Conservation (phyloP, 176 grass and related monocot genomes). For the Typha latifolia region DNA sequence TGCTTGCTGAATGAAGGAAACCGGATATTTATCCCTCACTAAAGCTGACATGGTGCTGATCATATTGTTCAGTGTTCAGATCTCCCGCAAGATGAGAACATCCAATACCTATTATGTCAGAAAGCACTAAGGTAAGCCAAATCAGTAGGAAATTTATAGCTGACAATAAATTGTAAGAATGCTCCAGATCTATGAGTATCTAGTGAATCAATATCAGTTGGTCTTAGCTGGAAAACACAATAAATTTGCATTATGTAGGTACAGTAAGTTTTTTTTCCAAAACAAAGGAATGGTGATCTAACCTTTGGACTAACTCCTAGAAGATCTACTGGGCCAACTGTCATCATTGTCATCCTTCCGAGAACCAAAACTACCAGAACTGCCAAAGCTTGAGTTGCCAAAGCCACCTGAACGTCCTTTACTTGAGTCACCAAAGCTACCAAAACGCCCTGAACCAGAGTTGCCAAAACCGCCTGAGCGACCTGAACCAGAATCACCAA, state of each 20-base stretch:
- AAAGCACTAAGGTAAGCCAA: not conserved
- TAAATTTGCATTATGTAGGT: not conserved
- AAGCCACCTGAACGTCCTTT: constrained; percentile 29
- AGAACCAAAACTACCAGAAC: constrained; percentile 10
- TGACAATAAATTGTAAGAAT: not conserved
- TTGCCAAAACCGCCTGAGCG: constrained; percentile 26
- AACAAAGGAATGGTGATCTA: not conserved
- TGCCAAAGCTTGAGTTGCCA: constrained; percentile 26
- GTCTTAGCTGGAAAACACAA: not conserved
- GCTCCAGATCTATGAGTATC: too few relatives aligned
- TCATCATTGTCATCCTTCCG: not conserved
- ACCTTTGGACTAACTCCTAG: constrained; percentile 14
- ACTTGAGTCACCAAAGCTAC: constrained; percentile 20
- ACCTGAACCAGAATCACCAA: constrained; percentile 34
- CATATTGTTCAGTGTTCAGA: not conserved
- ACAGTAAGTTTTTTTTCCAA: not conserved
- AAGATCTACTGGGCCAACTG: not conserved
- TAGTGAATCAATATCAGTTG: too few relatives aligned
- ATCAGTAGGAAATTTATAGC: not conserved
- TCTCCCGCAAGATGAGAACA: not conserved
- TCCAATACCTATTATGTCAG: not conserved
- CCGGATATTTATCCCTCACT: not conserved
- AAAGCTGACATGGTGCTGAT: not conserved
- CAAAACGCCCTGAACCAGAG: constrained; percentile 20
- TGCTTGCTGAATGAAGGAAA: not conserved